A percentile compares a stretch with the other conserved stretches of the same genome.
Conservation (phyloP, 2,329 filamentous ascomycete species). For the Xylariaceae sp. region DNA sequence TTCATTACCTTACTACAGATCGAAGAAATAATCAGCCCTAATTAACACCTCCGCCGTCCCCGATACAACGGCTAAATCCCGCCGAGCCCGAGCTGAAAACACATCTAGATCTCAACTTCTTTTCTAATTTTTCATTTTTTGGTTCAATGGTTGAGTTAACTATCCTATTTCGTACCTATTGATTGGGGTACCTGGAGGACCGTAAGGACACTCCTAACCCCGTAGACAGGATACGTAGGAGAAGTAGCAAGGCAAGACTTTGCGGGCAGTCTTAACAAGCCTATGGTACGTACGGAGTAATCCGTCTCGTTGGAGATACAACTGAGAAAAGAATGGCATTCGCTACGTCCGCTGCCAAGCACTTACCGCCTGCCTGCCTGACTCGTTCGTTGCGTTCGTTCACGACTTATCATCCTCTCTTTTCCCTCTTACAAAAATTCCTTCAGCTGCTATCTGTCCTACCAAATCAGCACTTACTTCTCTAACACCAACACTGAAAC, state of each 20-base stretch:
- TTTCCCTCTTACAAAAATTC: neutral
- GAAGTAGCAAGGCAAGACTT: neutral
- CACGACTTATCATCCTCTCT: neutral
- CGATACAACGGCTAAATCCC: too few relatives aligned
- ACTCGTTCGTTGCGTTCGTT: neutral
- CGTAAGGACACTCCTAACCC: too few relatives aligned
- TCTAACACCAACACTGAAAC: too few relatives aligned
- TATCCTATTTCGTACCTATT: too few relatives aligned
- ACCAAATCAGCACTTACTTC: too few relatives aligned
- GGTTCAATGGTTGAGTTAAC: neutral
- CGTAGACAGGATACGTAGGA: too few relatives aligned
- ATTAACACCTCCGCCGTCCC: too few relatives aligned
- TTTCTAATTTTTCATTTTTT: too few relatives aligned
- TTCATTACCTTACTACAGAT: neutral
- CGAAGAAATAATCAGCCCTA: too few relatives aligned
- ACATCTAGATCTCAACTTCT: too few relatives aligned
- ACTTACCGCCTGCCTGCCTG: neutral
- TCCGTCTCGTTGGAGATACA: neutral
- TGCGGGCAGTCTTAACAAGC: neutral
- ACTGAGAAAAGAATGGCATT: neutral
- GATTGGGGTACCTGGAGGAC: too few relatives aligned
- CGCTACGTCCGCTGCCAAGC: neutral
- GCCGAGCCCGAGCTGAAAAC: neutral
- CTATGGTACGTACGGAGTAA: neutral
- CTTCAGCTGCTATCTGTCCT: neutral